Evolutionary conservation across 768 basidiomycete genomes (phyloP).

Genomic region (Lactifluus subvellereus): DNA sequence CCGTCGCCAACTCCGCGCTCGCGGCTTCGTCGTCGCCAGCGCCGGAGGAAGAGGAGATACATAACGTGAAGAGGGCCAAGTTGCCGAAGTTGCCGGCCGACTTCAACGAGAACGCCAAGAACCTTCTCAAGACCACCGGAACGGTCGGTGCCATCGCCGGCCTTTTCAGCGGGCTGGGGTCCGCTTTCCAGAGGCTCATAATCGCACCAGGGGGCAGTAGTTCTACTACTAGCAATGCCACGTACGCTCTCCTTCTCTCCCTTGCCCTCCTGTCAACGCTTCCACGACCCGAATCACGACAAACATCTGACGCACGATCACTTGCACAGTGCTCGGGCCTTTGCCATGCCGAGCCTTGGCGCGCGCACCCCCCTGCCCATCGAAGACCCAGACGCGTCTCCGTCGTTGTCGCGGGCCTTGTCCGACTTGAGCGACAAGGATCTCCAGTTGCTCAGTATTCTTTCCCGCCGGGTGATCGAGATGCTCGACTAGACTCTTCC

Average conservation of each 20-base stretch:
- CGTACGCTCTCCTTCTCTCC: not conserved
- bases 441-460: not conserved
- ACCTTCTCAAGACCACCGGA: no score
- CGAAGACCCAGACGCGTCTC: not conserved
- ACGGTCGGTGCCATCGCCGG: not conserved
- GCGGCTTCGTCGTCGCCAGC: not conserved
- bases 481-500: not conserved
- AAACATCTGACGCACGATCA: not conserved
- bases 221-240: not conserved
- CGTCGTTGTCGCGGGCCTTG: not conserved
- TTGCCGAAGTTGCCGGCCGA: no score
- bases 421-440: not conserved
- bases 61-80: no score
- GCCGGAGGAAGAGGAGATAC: no score
- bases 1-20: not conserved
- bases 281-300: not conserved
- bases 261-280: not conserved
- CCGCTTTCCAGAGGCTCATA: not conserved
- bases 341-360: not conserved
- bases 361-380: not conserved
- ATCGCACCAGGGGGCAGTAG: not conserved
- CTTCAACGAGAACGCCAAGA: no score
- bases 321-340: not conserved
- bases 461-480: constrained; percentile 3
- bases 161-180: not conserved